Base-by-base conservation (phyloP, 2,329 filamentous ascomycete species). In the Alternaria arbusti region DNA sequence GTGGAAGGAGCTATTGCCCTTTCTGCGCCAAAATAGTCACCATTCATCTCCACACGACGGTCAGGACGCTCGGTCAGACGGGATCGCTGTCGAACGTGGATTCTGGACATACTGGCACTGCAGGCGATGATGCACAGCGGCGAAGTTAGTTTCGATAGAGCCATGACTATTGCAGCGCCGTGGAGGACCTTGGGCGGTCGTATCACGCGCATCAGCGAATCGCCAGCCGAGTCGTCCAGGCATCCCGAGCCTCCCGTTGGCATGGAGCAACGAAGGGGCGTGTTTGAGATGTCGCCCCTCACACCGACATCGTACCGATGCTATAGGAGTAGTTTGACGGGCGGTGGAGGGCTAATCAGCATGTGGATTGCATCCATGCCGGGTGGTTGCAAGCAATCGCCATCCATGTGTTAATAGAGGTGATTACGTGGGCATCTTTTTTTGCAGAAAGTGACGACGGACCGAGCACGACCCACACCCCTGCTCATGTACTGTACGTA, bases 31-130 rank as follows among this genome's bases (percentile, higher is more conserved):
- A 64, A 73, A 62, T 65, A 68, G 73, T 68, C 70, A 71, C 60
- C 59, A 66, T 73, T 66, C 32, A 74, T 70, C 66, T 75, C 73
- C 74, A 74, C 73, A 64, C 65, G 57, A 63, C 55, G 25, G 52
- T 63, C 73, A 64, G 65, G 57, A 63, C 55, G 25, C 51, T 63
- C 67, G 62, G 71, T 63, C 66, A 63, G 66, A 67, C 68, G 64
- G 66, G 59, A 43, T 52, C 30, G 32, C 45, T 46, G 26, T 47
- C 40, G 36, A 58, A 47, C 40, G 50, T 56, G 59, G 44, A 54
- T 40, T 40, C 36, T 43, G 22, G 30, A 59, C 47, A 22, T 45
- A 30, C 36, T 17, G 26, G 8, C 47, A 54, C 66, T 66, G 69
- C 67, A 70, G 64, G 63, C 64, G 51, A 60, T 56, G 61, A 57